Evolutionary conservation across 768 basidiomycete genomes (phyloP).

Genomic region (Cantharellus anzutake): DNA sequence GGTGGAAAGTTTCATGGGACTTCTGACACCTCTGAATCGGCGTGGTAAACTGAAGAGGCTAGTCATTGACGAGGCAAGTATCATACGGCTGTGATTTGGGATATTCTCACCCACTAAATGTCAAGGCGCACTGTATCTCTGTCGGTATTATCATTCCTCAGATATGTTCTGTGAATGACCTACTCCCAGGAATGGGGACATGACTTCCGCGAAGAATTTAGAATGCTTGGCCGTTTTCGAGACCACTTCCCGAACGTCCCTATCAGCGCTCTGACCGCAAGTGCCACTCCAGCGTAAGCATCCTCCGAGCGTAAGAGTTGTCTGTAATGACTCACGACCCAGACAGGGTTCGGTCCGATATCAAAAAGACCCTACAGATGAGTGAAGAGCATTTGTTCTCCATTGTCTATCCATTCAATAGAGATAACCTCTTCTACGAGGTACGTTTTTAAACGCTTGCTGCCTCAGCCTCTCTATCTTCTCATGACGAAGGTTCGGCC

Average conservation of each 20-base stretch:
- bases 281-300: slow-evolving; percentile 49
- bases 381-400: slow-evolving; percentile 33
- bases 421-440: slow-evolving; percentile 66
- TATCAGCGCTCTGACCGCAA: slow-evolving; percentile 77
- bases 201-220: slow-evolving; percentile 57
- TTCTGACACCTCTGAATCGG: slow-evolving; percentile 32
- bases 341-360: slow-evolving; percentile 52
- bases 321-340: slow-evolving; percentile 3
- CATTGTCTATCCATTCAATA: slow-evolving; percentile 65
- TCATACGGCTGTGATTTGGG: slow-evolving; percentile 1
- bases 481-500: slow-evolving; percentile 36
- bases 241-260: slow-evolving; percentile 47
- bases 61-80: slow-evolving; percentile 58
- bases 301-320: no score
- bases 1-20: slow-evolving; percentile 30
- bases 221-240: slow-evolving; percentile 52
- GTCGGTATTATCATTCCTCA: slow-evolving; percentile 19
- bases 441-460: slow-evolving; percentile 17
- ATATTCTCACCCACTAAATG: background rate
- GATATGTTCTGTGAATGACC: background rate
- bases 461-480: slow-evolving; percentile 1
- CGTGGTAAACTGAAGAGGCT: slow-evolving; percentile 45
- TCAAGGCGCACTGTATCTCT: slow-evolving; percentile 67
- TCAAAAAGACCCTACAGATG: slow-evolving; percentile 47
- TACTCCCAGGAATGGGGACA: slow-evolving; percentile 63